Base-by-base conservation (phyloP, 768 basidiomycete genomes). In the Gymnopilus dilepis region DNA sequence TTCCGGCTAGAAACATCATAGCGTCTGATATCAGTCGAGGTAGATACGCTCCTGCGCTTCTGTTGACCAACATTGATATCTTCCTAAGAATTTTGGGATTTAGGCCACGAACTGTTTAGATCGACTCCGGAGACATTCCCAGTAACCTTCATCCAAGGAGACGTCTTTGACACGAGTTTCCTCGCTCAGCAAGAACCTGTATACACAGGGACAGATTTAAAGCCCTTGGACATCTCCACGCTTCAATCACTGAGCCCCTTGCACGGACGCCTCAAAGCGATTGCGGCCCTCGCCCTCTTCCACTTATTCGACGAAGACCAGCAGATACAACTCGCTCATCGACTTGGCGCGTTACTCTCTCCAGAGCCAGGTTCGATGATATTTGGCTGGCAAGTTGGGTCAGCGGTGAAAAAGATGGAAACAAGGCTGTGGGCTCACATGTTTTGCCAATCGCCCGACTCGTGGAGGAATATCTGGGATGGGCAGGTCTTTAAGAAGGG, bases 81-180 rank as follows among this genome's bases (percentile, higher is more conserved):
- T 11, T 37, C 30, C 58, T n/a, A n/a, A 88, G 87, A 74, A 9
- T 85, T 86, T 62, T 89, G 87, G 87, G 77, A 84, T 4, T 75
- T 82, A 4, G 88, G 88, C 1, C 87, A 90, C 62, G 76, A 82
- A 42, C 76, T 90, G 15, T 91, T 88, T 74, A 78, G 70, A 52
- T 78, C 82, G 3, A 84, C 77, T 0, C 79, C 82, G 0, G 73
- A 80, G 38, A 77, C 80, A 0, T 89, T 86, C 70, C 83, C 85
- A 1, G 84, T 78, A 0, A 70, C 75, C 0, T 90, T 90, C 67
- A 56, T 90, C 15, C 71, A 77, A 12, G 89, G 88, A 0, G 80
- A 90, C 61, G 77, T 72, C 0, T 81, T 90, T 47, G 79, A 87
- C 59, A 71, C 79, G 6, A 59, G 64, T 2, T 74, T 83, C 53